These are phyloP conservation scores for Nakazawaea holstii DNA, from an alignment of 805 yeast species.

Conservation along the genomic window DNA sequence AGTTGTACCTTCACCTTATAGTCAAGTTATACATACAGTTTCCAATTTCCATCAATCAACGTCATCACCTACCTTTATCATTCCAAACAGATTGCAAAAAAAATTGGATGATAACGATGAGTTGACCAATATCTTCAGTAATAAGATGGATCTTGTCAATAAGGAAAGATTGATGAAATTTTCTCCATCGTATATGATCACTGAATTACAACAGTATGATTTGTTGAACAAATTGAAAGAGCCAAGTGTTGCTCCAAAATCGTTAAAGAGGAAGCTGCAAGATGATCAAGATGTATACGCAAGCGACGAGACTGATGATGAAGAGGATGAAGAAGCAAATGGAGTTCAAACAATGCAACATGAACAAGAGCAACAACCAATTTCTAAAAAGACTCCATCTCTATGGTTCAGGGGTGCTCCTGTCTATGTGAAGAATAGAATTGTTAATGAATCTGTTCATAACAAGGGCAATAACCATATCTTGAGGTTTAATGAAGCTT, in stretches of 20 bases:
- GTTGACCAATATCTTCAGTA: neutral
- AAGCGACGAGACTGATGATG: slow-evolving; percentile 26
- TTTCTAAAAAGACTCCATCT: slow-evolving; percentile 25
- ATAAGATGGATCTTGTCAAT: slow-evolving; percentile 4
- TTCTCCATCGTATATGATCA: slow-evolving; percentile 3
- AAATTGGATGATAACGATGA: neutral
- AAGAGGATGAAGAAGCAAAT: slow-evolving; percentile 15
- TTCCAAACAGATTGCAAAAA: slow-evolving; percentile 7
- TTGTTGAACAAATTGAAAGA: slow-evolving; percentile 1
- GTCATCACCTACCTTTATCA: slow-evolving; percentile 2
- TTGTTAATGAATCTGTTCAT: slow-evolving; percentile 19
- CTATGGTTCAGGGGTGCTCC: slow-evolving; percentile 74
- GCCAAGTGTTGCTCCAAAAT: neutral
- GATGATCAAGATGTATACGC: slow-evolving; percentile 16
- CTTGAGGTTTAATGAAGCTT: slow-evolving; percentile 2
- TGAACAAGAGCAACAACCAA: neutral
- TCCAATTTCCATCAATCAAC: slow-evolving; percentile 5
- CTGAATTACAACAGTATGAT: slow-evolving; percentile 7
- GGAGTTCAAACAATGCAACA: slow-evolving; percentile 15
- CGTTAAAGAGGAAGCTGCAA: neutral
- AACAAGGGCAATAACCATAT: neutral
- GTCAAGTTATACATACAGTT: slow-evolving; percentile 1
- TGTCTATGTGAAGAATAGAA: slow-evolving; percentile 35
- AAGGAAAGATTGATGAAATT: slow-evolving; percentile 10
- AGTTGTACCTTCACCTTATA: slow-evolving; percentile 9